Evolutionary conservation across 2,329 filamentous ascomycete genomes (phyloP).

Genomic region (Fusarium austroafricanum): DNA sequence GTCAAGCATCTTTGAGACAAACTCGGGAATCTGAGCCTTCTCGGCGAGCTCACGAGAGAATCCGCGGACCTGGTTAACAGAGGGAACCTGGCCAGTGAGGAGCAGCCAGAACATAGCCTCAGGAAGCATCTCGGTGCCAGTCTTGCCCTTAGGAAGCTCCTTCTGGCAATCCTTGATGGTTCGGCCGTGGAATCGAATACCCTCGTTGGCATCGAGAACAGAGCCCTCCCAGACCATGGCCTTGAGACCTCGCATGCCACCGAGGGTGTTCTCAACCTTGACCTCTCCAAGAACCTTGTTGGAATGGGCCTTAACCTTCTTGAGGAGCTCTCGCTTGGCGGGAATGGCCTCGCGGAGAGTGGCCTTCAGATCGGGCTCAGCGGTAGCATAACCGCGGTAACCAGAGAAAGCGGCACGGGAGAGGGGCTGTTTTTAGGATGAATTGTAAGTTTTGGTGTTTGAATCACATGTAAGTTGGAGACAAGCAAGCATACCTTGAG

Average conservation of each 20-base stretch:
- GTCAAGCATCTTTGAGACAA: slow-evolving; percentile 89
- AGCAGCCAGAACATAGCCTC: slow-evolving; percentile 99
- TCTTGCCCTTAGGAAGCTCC: slow-evolving; percentile 90
- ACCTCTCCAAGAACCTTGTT: slow-evolving; percentile 89
- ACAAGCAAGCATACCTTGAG: slow-evolving; percentile 65
- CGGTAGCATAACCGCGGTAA: slow-evolving; percentile 74
- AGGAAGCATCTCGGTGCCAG: slow-evolving; percentile 95
- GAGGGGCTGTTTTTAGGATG: slow-evolving; percentile 43
- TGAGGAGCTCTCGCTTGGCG: slow-evolving; percentile 90
- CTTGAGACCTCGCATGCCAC: slow-evolving; percentile 97
- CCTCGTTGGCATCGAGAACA: slow-evolving; percentile 94
- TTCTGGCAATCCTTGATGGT: slow-evolving; percentile 98
- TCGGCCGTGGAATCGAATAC: slow-evolving; percentile 96
- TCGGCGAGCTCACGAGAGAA: slow-evolving; percentile 90
- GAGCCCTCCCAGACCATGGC: slow-evolving; percentile 99
- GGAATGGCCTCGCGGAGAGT: slow-evolving; percentile 87
- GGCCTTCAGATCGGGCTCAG: slow-evolving; percentile 90
- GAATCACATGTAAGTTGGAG: slow-evolving; percentile 15
- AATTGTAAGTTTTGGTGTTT: slow-evolving; percentile 2
- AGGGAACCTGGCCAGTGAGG: slow-evolving; percentile 91
- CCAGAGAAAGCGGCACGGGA: slow-evolving; percentile 50
- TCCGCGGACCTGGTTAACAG: slow-evolving; percentile 80
- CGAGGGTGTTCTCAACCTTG: slow-evolving; percentile 92
- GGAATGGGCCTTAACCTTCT: slow-evolving; percentile 89
- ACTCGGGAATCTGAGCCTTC: slow-evolving; percentile 83